phyloP scores from a whole-genome alignment of 2,329 filamentous ascomycete genomes.

The Apiospora malaysiana region DNA sequence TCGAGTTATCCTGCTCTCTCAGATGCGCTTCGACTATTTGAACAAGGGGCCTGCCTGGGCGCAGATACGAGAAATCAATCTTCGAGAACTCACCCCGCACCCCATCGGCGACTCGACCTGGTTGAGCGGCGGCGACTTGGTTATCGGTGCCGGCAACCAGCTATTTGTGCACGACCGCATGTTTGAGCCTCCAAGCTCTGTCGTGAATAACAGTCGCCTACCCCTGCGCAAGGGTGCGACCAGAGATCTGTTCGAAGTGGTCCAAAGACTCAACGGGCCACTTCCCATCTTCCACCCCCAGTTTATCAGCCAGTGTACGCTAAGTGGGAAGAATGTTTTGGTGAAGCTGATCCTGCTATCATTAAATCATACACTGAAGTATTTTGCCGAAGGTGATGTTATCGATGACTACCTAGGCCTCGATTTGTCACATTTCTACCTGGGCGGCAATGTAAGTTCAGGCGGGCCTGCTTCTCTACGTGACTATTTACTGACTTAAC shows the following conservation, averaged over 20 bases:
- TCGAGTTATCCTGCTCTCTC: conserved; percentile 79
- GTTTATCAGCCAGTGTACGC: conserved; percentile 84
- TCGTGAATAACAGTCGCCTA: conserved; percentile 59
- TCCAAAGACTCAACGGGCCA: conserved; percentile 84
- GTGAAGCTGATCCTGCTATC: conserved; percentile 76
- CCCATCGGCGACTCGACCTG: conserved; percentile 93
- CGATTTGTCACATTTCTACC: conserved; percentile 64
- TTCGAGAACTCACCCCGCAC: conserved; percentile 82
- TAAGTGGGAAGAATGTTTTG: conserved; percentile 75
- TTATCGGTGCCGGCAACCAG: conserved; percentile 90
- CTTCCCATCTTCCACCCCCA: conserved; percentile 92
- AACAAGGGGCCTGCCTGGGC: conserved; percentile 91
- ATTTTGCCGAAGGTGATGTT: conserved; percentile 78
- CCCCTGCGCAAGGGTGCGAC: conserved; percentile 55
- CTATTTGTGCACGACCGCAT: conserved; percentile 82
- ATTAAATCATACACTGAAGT: conserved; percentile 80
- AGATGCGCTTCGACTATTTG: conserved; percentile 91
- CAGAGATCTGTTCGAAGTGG: conserved; percentile 79
- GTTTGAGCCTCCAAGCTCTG: conserved; percentile 67
- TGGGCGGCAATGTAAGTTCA: conserved; percentile 39
- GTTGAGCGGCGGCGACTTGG: conserved; percentile 82
- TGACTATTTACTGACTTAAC: not conserved
- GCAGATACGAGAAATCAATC: conserved; percentile 80
- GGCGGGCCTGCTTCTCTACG: not conserved
- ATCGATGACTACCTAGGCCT: conserved; percentile 80